Evolutionary conservation across 768 basidiomycete species (phyloP).

Genomic region (Suillus hirtellus): DNA sequence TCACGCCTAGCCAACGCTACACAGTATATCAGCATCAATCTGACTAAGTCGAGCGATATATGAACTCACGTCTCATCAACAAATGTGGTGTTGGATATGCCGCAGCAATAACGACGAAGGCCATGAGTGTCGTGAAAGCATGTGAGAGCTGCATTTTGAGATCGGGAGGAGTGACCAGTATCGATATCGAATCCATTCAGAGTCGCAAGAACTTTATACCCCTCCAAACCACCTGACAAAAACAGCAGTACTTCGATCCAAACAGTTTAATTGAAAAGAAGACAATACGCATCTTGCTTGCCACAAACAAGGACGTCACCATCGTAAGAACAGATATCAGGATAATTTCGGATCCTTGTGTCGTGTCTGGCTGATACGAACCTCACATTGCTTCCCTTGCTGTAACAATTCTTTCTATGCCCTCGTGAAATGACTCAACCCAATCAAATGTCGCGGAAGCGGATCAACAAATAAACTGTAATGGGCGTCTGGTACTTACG

Average conservation of each 20-base stretch:
- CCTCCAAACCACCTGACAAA: neutral
- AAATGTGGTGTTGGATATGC: neutral
- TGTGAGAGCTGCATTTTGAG: neutral
- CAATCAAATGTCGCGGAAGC: neutral
- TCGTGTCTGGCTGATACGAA: neutral
- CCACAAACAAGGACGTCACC: neutral
- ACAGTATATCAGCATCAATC: neutral
- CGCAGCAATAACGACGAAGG: neutral
- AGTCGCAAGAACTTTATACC: neutral
- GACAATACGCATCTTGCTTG: neutral
- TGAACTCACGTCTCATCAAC: neutral
- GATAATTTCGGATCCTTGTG: neutral
- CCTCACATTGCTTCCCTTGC: neutral
- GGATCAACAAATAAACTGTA: neutral
- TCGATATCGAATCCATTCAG: neutral
- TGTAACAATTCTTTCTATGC: neutral
- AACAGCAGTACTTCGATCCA: neutral
- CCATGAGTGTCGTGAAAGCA: neutral
- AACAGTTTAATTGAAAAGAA: neutral
- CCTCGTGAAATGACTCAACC: neutral
- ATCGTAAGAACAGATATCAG: neutral
- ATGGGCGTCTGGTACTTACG: neutral
- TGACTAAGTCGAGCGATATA: neutral
- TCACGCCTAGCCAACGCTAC: neutral
- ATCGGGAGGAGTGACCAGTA: neutral